phyloP scores from a whole-genome alignment of 2,329 filamentous ascomycete species.

The Stemphylium vesicarium region DNA sequence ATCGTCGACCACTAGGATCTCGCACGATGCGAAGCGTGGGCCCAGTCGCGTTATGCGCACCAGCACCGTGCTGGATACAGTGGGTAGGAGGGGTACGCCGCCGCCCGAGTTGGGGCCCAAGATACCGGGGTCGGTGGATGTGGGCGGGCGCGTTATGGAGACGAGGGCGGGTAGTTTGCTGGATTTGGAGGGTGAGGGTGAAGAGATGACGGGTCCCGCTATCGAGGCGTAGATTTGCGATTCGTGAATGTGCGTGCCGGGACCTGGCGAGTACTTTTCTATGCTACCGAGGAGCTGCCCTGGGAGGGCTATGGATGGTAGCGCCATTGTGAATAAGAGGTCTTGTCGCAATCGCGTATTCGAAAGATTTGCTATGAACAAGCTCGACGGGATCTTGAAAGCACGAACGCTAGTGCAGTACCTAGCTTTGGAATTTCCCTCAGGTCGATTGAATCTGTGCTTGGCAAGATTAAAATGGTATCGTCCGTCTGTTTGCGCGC shows the following conservation, averaged over 20 bases:
- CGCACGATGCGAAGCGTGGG: slow-evolving; percentile 82
- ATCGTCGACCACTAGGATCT: slow-evolving; percentile 77
- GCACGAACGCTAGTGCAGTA: not conserved
- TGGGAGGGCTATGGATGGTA: slow-evolving; percentile 69
- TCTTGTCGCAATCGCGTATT: not conserved
- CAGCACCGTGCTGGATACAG: slow-evolving; percentile 80
- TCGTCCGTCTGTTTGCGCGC: slow-evolving; percentile 1
- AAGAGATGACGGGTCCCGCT: slow-evolving; percentile 68
- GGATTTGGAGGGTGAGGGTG: slow-evolving; percentile 53
- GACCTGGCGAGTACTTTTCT: slow-evolving; percentile 72
- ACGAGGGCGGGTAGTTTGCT: slow-evolving; percentile 52
- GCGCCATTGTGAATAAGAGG: slow-evolving; percentile 33
- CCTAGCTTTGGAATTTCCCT: not conserved
- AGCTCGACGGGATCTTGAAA: not conserved
- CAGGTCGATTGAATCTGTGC: not conserved
- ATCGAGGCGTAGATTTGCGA: slow-evolving; percentile 81
- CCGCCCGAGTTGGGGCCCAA: slow-evolving; percentile 30
- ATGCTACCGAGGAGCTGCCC: slow-evolving; percentile 78
- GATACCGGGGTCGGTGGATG: slow-evolving; percentile 23
- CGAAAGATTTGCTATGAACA: not conserved
- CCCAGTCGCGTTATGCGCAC: slow-evolving; percentile 85
- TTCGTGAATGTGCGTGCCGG: slow-evolving; percentile 83
- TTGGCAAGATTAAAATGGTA: not conserved
- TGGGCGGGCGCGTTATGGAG: slow-evolving; percentile 42
- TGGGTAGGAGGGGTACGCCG: slow-evolving; percentile 77